Evolutionary conservation across 139 green algal genomes (phyloP).

Genomic region (Auxenochlorella pyrenoidosa): DNA sequence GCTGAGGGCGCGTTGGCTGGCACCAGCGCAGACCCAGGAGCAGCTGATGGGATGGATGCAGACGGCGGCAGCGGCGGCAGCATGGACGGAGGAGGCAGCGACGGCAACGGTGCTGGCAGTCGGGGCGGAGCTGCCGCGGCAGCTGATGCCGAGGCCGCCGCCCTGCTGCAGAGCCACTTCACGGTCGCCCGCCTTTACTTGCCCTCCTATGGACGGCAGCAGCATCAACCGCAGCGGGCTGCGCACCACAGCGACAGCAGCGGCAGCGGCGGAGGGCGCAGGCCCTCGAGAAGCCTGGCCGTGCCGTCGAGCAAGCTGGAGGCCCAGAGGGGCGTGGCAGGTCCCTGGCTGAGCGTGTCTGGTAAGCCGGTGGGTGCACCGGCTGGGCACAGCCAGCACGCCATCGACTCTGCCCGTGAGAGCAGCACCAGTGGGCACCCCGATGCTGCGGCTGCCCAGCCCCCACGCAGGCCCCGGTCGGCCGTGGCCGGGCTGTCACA

Average conservation of each 20-base stretch:
- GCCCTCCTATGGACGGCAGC: not conserved
- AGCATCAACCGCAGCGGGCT: not conserved
- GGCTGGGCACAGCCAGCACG: not conserved
- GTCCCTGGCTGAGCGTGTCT: not conserved
- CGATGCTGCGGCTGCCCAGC: not conserved
- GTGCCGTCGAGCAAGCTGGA: no score
- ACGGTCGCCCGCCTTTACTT: not conserved
- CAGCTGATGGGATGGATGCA: not conserved
- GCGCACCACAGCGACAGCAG: not conserved
- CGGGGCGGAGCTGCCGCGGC: not conserved
- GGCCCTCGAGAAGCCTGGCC: not conserved
- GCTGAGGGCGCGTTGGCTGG: not conserved
- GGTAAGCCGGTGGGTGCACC: not conserved
- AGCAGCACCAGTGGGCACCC: not conserved
- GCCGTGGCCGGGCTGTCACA: not conserved
- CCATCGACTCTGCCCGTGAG: not conserved
- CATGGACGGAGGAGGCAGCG: not conserved
- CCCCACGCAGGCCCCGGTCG: not conserved
- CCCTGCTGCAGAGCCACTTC: not conserved
- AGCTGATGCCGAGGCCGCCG: not conserved
- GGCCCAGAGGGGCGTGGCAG: not conserved
- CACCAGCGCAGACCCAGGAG: not conserved
- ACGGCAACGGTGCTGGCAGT: not conserved
- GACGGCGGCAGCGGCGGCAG: constrained; percentile 3
- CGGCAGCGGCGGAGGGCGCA: not conserved